Evolutionary conservation across 1,139 yeast species (phyloP).

Genomic region (Taiozyma onychis): DNA sequence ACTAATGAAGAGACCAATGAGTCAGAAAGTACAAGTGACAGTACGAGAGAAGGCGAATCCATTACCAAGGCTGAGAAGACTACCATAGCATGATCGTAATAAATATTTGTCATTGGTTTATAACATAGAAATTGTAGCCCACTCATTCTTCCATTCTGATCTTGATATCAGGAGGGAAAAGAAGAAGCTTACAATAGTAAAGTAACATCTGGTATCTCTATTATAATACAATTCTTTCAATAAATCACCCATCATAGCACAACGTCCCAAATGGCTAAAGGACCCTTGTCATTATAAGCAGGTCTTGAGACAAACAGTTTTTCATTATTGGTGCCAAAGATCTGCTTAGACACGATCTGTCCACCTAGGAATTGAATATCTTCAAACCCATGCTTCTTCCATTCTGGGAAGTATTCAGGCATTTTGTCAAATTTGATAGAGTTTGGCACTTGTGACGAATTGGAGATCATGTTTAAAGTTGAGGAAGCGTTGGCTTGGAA

Average conservation of each 20-base stretch:
- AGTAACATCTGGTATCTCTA: background rate
- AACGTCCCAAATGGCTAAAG: constrained; percentile 52
- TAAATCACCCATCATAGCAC: constrained; percentile 19
- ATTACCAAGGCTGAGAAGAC: background rate
- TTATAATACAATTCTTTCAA: background rate
- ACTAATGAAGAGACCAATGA: background rate
- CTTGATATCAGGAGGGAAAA: too few relatives aligned
- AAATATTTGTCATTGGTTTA: too few relatives aligned
- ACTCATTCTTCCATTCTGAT: background rate
- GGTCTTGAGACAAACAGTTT: constrained; percentile 63
- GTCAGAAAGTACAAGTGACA: background rate
- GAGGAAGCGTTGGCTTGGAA: constrained; percentile 31
- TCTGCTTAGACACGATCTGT: constrained; percentile 80
- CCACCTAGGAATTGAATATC: constrained; percentile 81
- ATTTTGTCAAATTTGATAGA: constrained; percentile 61
- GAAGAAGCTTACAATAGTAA: background rate
- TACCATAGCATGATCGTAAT: background rate
- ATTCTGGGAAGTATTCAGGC: constrained; percentile 92
- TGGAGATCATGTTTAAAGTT: constrained; percentile 19
- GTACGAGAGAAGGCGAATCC: background rate
- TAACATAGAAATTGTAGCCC: too few relatives aligned
- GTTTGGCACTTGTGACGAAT: constrained; percentile 68
- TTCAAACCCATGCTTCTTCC: constrained; percentile 84
- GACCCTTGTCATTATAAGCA: constrained; percentile 77
- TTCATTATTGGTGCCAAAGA: constrained; percentile 62